phyloP scores from a whole-genome alignment of 192 early-diverging fungal species.

The Rhizophagus clarus region DNA sequence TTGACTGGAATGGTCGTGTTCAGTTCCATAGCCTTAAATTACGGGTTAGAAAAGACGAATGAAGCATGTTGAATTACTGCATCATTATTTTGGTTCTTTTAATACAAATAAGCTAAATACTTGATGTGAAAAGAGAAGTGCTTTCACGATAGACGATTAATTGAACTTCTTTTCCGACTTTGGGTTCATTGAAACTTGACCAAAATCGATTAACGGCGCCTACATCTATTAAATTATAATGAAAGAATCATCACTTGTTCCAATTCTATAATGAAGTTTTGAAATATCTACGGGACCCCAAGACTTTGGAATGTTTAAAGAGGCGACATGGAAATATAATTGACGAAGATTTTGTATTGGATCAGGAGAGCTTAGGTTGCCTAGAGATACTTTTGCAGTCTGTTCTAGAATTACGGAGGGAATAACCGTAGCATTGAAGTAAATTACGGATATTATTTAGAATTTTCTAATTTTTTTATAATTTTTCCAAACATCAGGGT shows the following conservation, averaged over 20 bases:
- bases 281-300: not conserved
- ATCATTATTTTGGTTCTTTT: no score
- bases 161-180: not conserved
- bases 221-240: not conserved
- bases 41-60: no score
- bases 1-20: no score
- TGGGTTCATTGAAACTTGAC: not conserved
- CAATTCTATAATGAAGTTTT: slow-evolving; percentile 15
- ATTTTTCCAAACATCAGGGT: no score
- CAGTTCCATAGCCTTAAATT: no score
- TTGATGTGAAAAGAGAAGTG: no score
- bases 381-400: not conserved
- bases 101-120: not conserved
- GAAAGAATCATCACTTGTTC: not conserved
- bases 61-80: no score
- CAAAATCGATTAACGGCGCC: not conserved
- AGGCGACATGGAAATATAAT: not conserved
- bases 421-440: not conserved
- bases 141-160: not conserved
- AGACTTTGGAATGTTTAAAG: not conserved
- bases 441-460: not conserved
- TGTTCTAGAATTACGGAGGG: not conserved
- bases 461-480: no score
- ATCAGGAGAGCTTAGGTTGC: not conserved
- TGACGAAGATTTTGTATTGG: slow-evolving; percentile 15